phyloP scores from a whole-genome alignment of 352 stramenopile species.

The Globisporangium sylvaticum region DNA sequence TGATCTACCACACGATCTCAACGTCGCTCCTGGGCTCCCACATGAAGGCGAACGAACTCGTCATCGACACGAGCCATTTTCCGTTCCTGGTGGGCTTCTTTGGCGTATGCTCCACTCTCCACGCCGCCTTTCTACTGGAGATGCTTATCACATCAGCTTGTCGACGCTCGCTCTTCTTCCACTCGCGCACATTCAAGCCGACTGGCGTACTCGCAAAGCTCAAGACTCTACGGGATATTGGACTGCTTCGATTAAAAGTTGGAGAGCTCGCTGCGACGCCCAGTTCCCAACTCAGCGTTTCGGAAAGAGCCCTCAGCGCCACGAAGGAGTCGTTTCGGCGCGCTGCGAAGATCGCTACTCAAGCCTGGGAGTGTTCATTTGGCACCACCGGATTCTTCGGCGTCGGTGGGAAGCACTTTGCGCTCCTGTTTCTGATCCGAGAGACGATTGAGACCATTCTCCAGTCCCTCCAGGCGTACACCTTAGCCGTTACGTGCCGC shows the following conservation, averaged over 20 bases:
- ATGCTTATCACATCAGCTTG: neutral
- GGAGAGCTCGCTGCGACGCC: neutral
- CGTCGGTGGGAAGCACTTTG: slow-evolving; percentile 15
- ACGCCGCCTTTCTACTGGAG: neutral
- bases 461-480: slow-evolving; percentile 19
- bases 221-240: neutral
- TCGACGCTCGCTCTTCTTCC: neutral
- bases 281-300: neutral
- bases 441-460: slow-evolving; percentile 15
- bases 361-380: neutral
- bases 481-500: slow-evolving; percentile 4
- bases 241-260: neutral
- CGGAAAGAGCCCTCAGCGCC: neutral
- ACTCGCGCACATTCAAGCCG: neutral
- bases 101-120: neutral
- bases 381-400: slow-evolving; percentile 1
- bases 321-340: neutral
- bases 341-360: neutral
- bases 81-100: neutral
- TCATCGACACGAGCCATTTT: neutral
- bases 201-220: neutral
- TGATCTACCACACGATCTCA: neutral
- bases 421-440: slow-evolving; percentile 10
- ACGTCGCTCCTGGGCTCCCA: neutral
- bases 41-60: neutral